Base-by-base conservation (phyloP, 1,284 basidiomycete genomes). In the Boletellus sp. region DNA sequence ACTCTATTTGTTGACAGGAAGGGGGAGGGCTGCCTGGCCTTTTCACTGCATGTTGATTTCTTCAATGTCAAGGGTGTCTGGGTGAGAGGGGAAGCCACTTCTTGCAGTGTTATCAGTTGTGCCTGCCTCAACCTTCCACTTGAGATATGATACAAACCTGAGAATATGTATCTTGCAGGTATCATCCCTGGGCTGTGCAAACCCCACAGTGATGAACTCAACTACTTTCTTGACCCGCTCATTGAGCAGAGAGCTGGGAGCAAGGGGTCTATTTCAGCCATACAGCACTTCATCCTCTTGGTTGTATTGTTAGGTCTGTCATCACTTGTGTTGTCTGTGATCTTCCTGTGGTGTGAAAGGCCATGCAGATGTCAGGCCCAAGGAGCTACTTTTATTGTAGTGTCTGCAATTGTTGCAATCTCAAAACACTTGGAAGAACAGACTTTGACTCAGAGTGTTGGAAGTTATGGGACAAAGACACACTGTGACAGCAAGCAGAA, bases 281-380 rank as follows among this genome's bases (percentile, higher is more conserved):
- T 2, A 69, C 67, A 4, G 35, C 45, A 13, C 6, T 32, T 32
- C 42, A 43, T 21, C 28, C 42, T 21, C 16, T 37, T 44, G 57
- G 42, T 32, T 26, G 13, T 1, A 12, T 55, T 0, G 53, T 57
- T 1, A 24, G 50, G 15, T 50, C 56, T 2, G 59, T 60, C 0
- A 15, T 71, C 7, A 54, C 60, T 4, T 58, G 60, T 28, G 28
- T 62, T 0, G 58, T 75, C 1, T 70, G 64, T 37, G 70, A 76
- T 55, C 61, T 75, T 18, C 66, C 63, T 0, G 72, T 67, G 2
- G 65, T 66, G 1, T 52, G 68, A 4, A 67, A 75, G 49, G 43
- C 58, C 22, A 51, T 33, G 0, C 59, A 53, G 24, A 11, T 58
- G 16, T 47, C 36, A 13, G 33, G 7, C 1, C 15, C 30, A 5